Base-by-base conservation (phyloP, 2,329 filamentous ascomycete genomes). In the Phoma sp. region DNA sequence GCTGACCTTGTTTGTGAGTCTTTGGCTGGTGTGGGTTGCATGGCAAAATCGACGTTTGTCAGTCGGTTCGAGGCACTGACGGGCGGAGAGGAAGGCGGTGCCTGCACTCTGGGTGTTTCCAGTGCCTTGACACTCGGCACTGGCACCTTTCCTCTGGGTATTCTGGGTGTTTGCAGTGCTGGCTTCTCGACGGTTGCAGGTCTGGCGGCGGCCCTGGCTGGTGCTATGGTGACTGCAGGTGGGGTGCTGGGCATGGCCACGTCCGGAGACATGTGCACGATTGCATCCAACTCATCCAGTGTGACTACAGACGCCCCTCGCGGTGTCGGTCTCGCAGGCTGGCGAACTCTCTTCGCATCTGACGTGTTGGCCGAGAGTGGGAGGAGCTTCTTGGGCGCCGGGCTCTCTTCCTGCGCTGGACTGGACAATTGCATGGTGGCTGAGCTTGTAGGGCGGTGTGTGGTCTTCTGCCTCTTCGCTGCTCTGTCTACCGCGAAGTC, bases 381-480 rank as follows among this genome's bases (percentile, higher is more conserved):
- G n/a, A 59, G 15, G 25, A 59, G 52, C 24, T 62, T 64, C 10
- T 45, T 63, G 6, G 63, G 44, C 36, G 55, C 41, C 6, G 56
- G 25, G 9, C 49, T 58, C 9, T 58, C 54, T 10, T 60, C 58
- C 29, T 46, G 45, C 13, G 44, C 32, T 13, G 65, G 63, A 22
- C 62, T 69, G 9, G 65, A 66, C 17, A 58, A 47, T 22, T 49
- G 40, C 15, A 46, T 12, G 1, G 41, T 51, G 15, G 31, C 51
- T 32, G 60, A 62, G 2, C 39, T 48, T 3, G 51, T 43, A 1
- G 46, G 41, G 17, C 40, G 33, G 25, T 65, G 64, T 3, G 43
- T 19, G 1, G 66, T 68, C 57, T 75, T 78, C 43, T 72, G 72
- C 46, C 78, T 69, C 56, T 81, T 81, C 4, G 72, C 57, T 1